phyloP scores from a whole-genome alignment of 768 basidiomycete species.

The Russula sp. region DNA sequence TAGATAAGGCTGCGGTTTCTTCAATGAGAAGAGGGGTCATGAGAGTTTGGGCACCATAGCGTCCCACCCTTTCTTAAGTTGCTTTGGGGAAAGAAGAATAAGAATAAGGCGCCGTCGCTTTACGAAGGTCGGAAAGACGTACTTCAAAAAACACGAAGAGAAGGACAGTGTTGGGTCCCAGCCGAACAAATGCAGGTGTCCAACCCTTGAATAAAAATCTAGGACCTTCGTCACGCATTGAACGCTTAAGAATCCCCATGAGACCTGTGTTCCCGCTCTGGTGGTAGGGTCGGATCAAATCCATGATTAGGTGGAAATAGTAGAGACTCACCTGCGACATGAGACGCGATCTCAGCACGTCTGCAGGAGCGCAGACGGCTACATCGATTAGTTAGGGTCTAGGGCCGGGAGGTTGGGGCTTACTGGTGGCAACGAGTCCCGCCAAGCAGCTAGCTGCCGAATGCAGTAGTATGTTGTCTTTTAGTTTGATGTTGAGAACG shows the following conservation, averaged over 20 bases:
- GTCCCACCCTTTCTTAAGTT: constrained; percentile 65
- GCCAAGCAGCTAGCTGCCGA: constrained; percentile 60
- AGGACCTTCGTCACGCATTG: constrained; percentile 67
- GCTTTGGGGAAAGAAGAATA: constrained; percentile 35
- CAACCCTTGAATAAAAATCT: constrained; percentile 83
- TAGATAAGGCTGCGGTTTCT: not conserved
- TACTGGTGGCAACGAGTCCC: constrained; percentile 75
- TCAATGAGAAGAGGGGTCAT: not conserved
- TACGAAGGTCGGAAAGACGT: constrained; percentile 15
- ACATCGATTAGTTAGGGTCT: not conserved
- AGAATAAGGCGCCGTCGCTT: not conserved
- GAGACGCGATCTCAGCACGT: constrained; percentile 68
- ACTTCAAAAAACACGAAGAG: constrained; percentile 86
- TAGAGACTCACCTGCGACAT: constrained; percentile 60
- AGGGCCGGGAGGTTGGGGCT: constrained; percentile 26
- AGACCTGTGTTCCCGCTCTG: constrained; percentile 49
- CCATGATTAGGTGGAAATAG: not conserved
- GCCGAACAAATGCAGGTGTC: constrained; percentile 80
- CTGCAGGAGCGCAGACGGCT: constrained; percentile 77
- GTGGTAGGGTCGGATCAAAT: constrained; percentile 4
- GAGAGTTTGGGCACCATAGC: not conserved
- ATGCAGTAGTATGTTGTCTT: constrained; percentile 63
- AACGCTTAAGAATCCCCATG: constrained; percentile 48
- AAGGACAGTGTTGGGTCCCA: constrained; percentile 79
- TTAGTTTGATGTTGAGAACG: constrained; percentile 51